Base-by-base conservation (phyloP, 495 filamentous ascomycete genomes). In the Neurospora pannonica region DNA sequence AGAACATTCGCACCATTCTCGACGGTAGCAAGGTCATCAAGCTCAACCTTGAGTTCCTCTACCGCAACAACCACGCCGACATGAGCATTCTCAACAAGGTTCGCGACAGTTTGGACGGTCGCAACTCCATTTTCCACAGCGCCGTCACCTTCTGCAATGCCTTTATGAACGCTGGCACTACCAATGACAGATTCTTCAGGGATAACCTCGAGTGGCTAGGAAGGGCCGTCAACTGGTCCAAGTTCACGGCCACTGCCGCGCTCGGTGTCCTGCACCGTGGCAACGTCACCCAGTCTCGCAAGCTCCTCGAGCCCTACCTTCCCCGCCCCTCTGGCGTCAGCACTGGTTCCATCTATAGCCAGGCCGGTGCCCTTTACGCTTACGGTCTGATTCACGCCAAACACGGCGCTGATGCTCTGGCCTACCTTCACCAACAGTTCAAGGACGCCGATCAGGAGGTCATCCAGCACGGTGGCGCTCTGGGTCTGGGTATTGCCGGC, bases 141-240 rank as follows among this genome's bases (percentile, higher is more conserved):
- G 93, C 94, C 1, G 94, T 98, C 46, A 98, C 96, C 0, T 94
- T 99, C 76, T 95, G 96, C 75, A 98, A 98, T 80, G 97, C 94
- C 15, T 98, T 99, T 82, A 99, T 98, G 95, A 96, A 99, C 78
- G 93, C 97, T n/a, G 97, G 97, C 40, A 98, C 97, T 9, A 98
- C 95, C 0, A 94, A 95, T 75, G 97, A 98, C 82, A 94, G 92
- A 77, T 99, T 98, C 85, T 98, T 98, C 87, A 88, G 97, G 3
- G 94, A 98, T 76, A 99, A 98, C 75, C 83, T 99, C 37, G 97
- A 99, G 71, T 99, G 97, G 97, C 88, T 99, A 10, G 94, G 95
- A 39, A 99, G 98, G 85, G 97, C 97, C 62, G 93, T 98, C 19
- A 99, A 99, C 84, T 99, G 97, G 97, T 98, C 96, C 73, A 99